Percentiles rank a stretch among this genome's conserved stretches.
Conservation (phyloP, 2,329 filamentous ascomycete species). For the Exophiala sp. region DNA sequence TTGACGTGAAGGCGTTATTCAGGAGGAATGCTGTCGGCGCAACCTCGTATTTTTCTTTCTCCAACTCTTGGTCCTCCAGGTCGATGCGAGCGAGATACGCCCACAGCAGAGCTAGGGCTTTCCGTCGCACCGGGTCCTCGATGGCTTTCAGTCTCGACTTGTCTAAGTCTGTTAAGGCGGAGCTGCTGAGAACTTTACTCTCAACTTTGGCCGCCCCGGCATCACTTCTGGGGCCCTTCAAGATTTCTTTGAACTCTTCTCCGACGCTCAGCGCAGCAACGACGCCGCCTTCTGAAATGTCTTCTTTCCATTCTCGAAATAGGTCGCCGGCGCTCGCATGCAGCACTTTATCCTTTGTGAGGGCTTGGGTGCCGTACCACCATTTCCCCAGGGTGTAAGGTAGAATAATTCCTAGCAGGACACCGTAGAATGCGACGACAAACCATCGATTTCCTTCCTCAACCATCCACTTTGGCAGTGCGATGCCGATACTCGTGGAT, state of each 20-base stretch:
- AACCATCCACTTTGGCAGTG: slow-evolving; percentile 85
- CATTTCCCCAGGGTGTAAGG: slow-evolving; percentile 92
- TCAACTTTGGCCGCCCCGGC: slow-evolving; percentile 77
- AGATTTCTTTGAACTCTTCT: slow-evolving; percentile 71
- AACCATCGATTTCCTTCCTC: slow-evolving; percentile 94
- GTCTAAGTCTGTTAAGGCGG: slow-evolving; percentile 65
- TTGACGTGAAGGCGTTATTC: slow-evolving; percentile 79
- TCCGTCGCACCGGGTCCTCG: slow-evolving; percentile 73
- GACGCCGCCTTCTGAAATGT: slow-evolving; percentile 72
- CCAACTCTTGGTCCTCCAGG: slow-evolving; percentile 68
- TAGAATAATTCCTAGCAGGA: slow-evolving; percentile 79
- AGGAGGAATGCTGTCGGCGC: slow-evolving; percentile 79
- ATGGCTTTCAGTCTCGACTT: slow-evolving; percentile 69
- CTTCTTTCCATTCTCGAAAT: slow-evolving; percentile 86
- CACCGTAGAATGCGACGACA: slow-evolving; percentile 80
- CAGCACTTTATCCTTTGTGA: slow-evolving; percentile 88
- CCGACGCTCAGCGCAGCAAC: slow-evolving; percentile 76
- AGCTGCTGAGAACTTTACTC: slow-evolving; percentile 63
- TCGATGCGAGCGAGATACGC: slow-evolving; percentile 87
- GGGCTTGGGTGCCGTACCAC: slow-evolving; percentile 95
- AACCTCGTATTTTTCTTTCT: slow-evolving; percentile 76
- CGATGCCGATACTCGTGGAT: slow-evolving; percentile 95
- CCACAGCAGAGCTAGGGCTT: slow-evolving; percentile 86
- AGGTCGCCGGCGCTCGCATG: slow-evolving; percentile 91
- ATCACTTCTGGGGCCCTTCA: slow-evolving; percentile 74